Evolutionary conservation across 202 grass and related monocot species (phyloP).

Genomic region (Cymbopogon flexuosus): DNA sequence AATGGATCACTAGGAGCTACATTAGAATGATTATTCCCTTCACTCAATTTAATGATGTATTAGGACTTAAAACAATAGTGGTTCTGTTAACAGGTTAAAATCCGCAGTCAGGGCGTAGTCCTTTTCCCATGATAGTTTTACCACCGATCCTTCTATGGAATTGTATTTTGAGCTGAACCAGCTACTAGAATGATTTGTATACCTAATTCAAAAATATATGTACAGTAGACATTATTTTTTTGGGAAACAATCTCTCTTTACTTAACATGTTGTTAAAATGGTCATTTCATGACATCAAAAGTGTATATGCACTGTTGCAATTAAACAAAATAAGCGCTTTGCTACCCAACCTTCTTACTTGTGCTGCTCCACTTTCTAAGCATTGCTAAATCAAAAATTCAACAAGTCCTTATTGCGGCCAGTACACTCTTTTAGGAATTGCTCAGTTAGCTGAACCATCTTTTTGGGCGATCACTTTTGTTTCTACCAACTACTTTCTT

Average conservation of each 20-base stretch:
- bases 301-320: not conserved
- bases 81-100: constrained; percentile 8
- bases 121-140: constrained; percentile 2
- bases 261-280: not conserved
- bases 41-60: not conserved
- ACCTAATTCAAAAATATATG: not conserved
- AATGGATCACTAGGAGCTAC: constrained; percentile 17
- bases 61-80: not conserved
- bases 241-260: not conserved
- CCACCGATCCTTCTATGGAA: not conserved
- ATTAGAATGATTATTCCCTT: constrained; percentile 14
- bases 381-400: constrained; percentile 13
- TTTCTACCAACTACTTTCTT: constrained; percentile 28
- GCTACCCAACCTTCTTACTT: not conserved
- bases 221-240: not conserved
- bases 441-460: constrained; percentile 39
- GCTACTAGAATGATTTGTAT: constrained; percentile 4
- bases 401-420: constrained; percentile 17
- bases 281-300: not conserved
- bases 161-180: not conserved
- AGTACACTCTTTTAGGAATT: constrained; percentile 32
- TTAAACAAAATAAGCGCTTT: not conserved
- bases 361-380: constrained; percentile 1
- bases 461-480: constrained; percentile 25
- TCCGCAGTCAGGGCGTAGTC: not conserved